Base-by-base conservation (phyloP, 148 eudicot genomes). In the Dianthus caryophyllus region DNA sequence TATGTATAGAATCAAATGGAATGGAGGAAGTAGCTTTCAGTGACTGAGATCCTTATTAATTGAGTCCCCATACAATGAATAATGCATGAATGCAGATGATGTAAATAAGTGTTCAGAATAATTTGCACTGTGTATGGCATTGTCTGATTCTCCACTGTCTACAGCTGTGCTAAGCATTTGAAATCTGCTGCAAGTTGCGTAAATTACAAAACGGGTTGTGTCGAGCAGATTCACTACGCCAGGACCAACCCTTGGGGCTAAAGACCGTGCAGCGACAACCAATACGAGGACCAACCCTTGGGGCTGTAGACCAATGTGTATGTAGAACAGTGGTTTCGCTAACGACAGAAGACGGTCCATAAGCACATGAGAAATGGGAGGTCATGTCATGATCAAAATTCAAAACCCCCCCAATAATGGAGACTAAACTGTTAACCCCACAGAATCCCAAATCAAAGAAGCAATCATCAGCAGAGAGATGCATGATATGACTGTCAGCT, bases 321-420 rank as follows among this genome's bases (percentile, higher is more conserved):
- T 52, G 21, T 21, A 52, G 44, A 41, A 41, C 12, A 9, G 10
- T 41, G 1, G 12, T 41, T n/a, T n/a, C n/a, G 44, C 10, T 41
- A 13, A 41, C 12, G 44, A 33, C 38, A 33, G 44, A 24, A 41
- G 49, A 41, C 43, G 66, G 66, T 62, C 66, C 66, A 41, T 13
- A 43, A 62, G 41, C 66, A 62, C 66, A 62, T 62, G 66, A 39
- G 50, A 43, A 22, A 10, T 12, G 31, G 22, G 29, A 43, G 29
- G 66, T 62, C 66, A 62, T 62, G 66, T 62, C 66, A 22, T 41
- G 17, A 62, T 62, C 66, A 62, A 62, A 39, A 59, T 9, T 14
- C n/a, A n/a, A n/a, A n/a, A n/a, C n/a, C n/a, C 38, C 38, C 38
- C 38, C 66, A 62, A 62, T 43, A 22, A 62, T 62, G 51, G 51